Evolutionary conservation across 148 eudicot species (phyloP).

Genomic region (Spergularia bocconei): DNA sequence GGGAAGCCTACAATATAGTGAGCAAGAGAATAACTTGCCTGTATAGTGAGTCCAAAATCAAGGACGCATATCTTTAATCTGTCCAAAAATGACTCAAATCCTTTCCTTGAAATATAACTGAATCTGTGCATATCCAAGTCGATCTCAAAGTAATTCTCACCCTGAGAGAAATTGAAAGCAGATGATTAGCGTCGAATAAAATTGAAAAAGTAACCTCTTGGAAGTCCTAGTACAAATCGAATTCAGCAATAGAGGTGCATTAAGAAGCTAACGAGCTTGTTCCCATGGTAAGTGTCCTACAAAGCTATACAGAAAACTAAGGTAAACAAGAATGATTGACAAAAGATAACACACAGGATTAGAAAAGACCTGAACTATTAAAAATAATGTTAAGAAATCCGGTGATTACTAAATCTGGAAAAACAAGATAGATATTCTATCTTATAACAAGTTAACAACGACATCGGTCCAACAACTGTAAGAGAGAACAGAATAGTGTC

Average conservation of each 20-base stretch:
- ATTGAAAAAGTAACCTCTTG: neutral
- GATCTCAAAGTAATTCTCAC: constrained; percentile 89
- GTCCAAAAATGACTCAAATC: constrained; percentile 72
- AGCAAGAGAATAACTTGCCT: constrained; percentile 45
- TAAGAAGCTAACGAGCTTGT: neutral
- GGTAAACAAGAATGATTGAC: neutral
- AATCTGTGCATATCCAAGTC: constrained; percentile 97
- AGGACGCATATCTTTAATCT: constrained; percentile 72
- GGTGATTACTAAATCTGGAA: neutral
- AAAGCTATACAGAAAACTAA: neutral
- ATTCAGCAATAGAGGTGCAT: neutral
- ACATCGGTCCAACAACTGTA: neutral
- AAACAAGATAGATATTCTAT: neutral
- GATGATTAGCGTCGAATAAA: neutral
- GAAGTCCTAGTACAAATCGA: neutral
- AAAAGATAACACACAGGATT: neutral
- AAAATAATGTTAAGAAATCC: neutral
- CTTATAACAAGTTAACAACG: neutral
- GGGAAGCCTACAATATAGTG: no score
- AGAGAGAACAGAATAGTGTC: neutral
- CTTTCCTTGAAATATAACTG: constrained; percentile 92
- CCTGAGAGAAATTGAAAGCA: constrained; percentile 46
- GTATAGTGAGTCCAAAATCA: constrained; percentile 91
- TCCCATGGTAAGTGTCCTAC: neutral
- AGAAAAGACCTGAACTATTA: neutral